Evolutionary conservation across 176 grass and related monocot species (phyloP).

Genomic region (Avena sativa): DNA sequence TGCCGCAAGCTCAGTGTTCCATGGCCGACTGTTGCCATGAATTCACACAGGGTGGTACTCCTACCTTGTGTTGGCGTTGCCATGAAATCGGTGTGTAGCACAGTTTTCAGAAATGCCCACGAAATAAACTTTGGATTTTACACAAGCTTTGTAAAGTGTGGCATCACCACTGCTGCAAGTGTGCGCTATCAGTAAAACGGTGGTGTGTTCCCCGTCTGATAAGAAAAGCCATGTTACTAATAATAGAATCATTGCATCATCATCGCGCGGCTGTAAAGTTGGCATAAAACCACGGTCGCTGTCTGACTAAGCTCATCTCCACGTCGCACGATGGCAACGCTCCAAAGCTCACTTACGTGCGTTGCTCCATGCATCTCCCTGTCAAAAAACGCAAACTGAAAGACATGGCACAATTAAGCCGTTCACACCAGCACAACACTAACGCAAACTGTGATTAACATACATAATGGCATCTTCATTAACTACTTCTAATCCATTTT

Average conservation of each 20-base stretch:
- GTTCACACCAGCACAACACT: neutral
- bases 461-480: neutral
- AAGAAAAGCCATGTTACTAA: neutral
- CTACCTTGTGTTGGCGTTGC: neutral
- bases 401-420: neutral
- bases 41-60: neutral
- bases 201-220: neutral
- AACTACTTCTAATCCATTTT: neutral
- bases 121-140: neutral
- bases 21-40: neutral
- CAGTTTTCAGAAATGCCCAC: too few species aligned
- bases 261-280: neutral
- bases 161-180: neutral
- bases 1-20: neutral
- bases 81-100: too few species aligned
- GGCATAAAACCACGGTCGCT: neutral
- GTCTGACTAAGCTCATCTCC: neutral
- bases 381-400: neutral
- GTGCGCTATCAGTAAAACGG: neutral
- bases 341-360: slow-evolving; percentile 11
- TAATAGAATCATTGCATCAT: neutral
- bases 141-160: neutral
- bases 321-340: slow-evolving; percentile 3
- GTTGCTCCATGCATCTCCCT: neutral
- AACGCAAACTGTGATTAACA: neutral